Evolutionary conservation across 2,329 filamentous ascomycete species (phyloP).

Genomic region (Aspergillaceae sp.): DNA sequence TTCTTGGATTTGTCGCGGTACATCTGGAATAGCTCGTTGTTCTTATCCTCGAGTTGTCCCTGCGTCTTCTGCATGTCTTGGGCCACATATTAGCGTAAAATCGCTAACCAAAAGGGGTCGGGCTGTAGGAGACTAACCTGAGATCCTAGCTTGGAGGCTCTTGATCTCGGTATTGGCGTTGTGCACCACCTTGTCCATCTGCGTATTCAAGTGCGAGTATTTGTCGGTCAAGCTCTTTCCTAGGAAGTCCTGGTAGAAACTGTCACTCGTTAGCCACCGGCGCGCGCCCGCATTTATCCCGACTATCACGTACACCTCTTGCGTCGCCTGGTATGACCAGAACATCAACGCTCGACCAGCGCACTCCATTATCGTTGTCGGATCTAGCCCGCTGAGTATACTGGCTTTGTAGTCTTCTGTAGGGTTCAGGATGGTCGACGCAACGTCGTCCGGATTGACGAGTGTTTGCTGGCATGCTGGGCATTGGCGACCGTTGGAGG

Average conservation of each 20-base stretch:
- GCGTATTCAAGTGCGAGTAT: constrained; percentile 54
- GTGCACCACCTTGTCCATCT: constrained; percentile 64
- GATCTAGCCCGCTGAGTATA: constrained; percentile 72
- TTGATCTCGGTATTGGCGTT: constrained; percentile 68
- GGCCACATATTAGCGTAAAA: neutral
- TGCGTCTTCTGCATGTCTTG: constrained; percentile 54
- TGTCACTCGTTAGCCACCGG: constrained; percentile 23
- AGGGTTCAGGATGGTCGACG: constrained; percentile 62
- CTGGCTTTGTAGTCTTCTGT: constrained; percentile 86
- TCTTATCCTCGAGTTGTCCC: constrained; percentile 57
- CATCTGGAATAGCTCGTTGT: constrained; percentile 59
- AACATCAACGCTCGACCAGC: constrained; percentile 70
- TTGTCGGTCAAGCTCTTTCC: constrained; percentile 65
- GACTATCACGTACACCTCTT: constrained; percentile 59
- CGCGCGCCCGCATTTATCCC: too few species aligned
- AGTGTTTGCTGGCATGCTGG: constrained; percentile 67
- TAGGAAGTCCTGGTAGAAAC: constrained; percentile 68
- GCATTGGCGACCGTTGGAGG: constrained; percentile 51
- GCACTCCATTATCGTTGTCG: constrained; percentile 77
- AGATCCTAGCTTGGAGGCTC: constrained; percentile 55
- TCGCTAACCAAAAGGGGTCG: neutral
- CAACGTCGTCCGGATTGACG: constrained; percentile 64
- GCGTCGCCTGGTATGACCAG: constrained; percentile 76
- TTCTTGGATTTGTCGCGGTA: constrained; percentile 64
- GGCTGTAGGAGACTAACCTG: constrained; percentile 36